Conservation (phyloP, 306 rosid species). For the Rosa lucieae region DNA sequence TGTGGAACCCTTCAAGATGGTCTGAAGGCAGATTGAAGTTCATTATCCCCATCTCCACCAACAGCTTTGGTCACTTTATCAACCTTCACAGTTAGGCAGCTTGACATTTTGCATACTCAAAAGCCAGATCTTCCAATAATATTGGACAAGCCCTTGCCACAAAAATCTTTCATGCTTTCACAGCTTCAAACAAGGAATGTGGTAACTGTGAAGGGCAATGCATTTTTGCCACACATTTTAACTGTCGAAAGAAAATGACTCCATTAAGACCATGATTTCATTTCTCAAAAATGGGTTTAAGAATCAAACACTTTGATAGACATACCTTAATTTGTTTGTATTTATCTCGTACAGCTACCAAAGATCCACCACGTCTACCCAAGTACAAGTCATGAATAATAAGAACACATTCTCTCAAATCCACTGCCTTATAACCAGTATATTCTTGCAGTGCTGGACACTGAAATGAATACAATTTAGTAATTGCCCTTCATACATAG, state of each 20-base stretch:
- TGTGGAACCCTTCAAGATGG: neutral
- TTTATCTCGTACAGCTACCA: conserved; percentile 77
- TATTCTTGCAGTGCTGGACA: conserved; percentile 36
- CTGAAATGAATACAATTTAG: conserved; percentile 38
- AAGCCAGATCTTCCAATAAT: neutral
- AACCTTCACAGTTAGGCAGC: neutral
- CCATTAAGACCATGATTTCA: conserved; percentile 14
- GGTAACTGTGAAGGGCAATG: conserved; percentile 75
- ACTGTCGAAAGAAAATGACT: conserved; percentile 42
- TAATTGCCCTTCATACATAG: neutral
- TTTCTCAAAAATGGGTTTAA: neutral
- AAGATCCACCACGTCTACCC: conserved; percentile 61
- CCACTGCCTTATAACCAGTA: conserved; percentile 59
- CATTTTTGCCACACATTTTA: conserved; percentile 63
- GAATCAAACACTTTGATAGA: neutral
- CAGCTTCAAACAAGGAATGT: conserved; percentile 48
- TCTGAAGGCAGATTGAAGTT: neutral
- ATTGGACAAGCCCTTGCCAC: neutral
- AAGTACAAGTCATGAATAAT: conserved; percentile 71
- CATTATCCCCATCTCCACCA: neutral
- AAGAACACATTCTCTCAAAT: conserved; percentile 65
- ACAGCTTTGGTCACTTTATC: neutral
- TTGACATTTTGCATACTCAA: neutral
- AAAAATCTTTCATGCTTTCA: conserved; percentile 11
- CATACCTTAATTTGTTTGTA: conserved; percentile 80